A percentile compares a stretch with the other conserved stretches of the same genome.
These are phyloP conservation scores for Ophiostoma populinum DNA, from an alignment of 2,329 filamentous ascomycete genomes.

Conservation along the genomic window DNA sequence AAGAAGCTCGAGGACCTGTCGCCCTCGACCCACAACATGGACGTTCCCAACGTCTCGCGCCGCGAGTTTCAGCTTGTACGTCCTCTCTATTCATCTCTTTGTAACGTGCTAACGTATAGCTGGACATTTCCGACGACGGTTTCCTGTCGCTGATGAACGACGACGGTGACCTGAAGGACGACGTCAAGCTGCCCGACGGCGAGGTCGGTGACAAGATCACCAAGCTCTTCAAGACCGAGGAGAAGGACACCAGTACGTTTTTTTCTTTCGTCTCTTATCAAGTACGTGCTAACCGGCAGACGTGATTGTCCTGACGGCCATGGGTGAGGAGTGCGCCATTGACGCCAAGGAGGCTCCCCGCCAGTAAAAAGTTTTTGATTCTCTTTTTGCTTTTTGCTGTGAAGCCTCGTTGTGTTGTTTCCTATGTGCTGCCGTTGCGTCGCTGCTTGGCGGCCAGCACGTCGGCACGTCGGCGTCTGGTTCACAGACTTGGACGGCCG, in stretches of 20 bases:
- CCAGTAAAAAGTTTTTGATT: constrained; percentile 16
- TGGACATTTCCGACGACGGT: constrained; percentile 84
- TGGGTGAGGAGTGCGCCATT: constrained; percentile 86
- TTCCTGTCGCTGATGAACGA: constrained; percentile 91
- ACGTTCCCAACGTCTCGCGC: constrained; percentile 85
- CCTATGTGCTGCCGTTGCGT: constrained; percentile 1
- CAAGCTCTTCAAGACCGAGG: constrained; percentile 60
- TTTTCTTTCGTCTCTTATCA: background rate
- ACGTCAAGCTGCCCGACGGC: constrained; percentile 82
- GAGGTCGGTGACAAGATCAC: constrained; percentile 78
- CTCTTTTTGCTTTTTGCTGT: constrained; percentile 6
- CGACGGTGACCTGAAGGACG: constrained; percentile 76
- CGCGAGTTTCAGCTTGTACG: constrained; percentile 89
- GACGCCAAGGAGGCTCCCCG: constrained; percentile 83
- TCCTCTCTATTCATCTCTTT: constrained; percentile 13
- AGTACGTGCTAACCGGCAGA: constrained; percentile 30
- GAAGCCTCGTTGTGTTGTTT: constrained; percentile 6
- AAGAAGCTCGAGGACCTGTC: constrained; percentile 99
- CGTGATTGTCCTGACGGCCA: constrained; percentile 82
- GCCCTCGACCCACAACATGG: constrained; percentile 96
- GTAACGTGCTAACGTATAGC: no score
- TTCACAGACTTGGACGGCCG: background rate
- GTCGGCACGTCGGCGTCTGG: background rate
- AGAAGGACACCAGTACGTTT: constrained; percentile 81
- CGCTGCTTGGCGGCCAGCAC: constrained; percentile 5